These are phyloP conservation scores for Magnolia sinica DNA, from an alignment of 164 flowering plant species.

Conservation along the genomic window DNA sequence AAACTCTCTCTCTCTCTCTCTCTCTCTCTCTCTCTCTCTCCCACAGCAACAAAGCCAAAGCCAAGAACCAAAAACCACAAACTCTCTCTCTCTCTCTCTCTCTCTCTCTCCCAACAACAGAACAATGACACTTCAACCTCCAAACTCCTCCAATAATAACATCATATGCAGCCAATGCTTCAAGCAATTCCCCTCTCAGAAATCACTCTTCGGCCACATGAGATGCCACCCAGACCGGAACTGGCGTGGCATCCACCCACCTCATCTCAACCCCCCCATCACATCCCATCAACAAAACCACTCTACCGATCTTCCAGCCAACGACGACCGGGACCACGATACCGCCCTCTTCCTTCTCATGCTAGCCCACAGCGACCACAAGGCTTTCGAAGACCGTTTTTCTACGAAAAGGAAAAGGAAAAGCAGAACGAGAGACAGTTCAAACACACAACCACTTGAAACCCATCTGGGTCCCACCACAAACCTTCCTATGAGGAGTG, in stretches of 20 bases:
- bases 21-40: no score
- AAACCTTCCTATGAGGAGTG: slow-evolving; percentile 8
- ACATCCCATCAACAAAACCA: not conserved
- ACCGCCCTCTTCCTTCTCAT: slow-evolving; percentile 47
- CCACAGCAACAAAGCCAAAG: no score
- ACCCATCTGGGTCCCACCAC: slow-evolving; percentile 4
- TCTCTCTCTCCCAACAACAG: no score
- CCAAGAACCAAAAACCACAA: no score
- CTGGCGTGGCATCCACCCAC: slow-evolving; percentile 16
- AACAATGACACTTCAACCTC: no score
- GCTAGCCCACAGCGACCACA: slow-evolving; percentile 35
- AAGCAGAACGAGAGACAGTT: not conserved
- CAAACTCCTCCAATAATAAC: not conserved
- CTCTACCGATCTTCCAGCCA: not conserved
- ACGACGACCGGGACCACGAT: not conserved
- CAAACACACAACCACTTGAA: not conserved
- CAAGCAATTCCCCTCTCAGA: slow-evolving; percentile 11
- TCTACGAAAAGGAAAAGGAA: slow-evolving; percentile 41
- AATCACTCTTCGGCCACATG: slow-evolving; percentile 19
- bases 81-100: no score
- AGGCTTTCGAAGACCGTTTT: not conserved
- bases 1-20: no score
- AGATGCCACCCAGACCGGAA: slow-evolving; percentile 16
- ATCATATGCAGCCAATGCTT: slow-evolving; percentile 8
- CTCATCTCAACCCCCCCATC: not conserved